Evolutionary conservation across 148 eudicot genomes (phyloP), one percentile per base, ranked within the genome.

Genomic region (Gaultheria prostrata): DNA sequence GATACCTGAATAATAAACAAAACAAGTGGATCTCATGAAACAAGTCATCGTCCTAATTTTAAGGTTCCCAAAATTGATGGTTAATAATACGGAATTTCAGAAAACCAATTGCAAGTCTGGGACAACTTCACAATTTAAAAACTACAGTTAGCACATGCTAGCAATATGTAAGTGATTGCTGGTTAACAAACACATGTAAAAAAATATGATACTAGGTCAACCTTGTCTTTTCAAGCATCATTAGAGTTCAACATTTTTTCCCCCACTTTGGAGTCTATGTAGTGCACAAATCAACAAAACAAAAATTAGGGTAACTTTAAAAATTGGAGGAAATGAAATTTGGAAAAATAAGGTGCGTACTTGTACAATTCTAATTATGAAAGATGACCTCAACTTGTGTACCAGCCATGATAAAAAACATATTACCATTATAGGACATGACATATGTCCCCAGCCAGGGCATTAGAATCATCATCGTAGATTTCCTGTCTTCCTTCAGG

Each of bases 1-100:
- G 99, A 86, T 97, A 97, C 83, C 99, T 97, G 86, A 73, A 83
- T 73, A 35, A 8, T 73, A 82, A 83, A 5, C 21, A 67, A 72
- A 51, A 77, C 28, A 79, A 79, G 78, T 46, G 26, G n/a, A 76
- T 76, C n/a, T 49, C 20, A 57, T 20, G 12, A 73, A 48, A 35
- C 32, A 50, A 24, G 76, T 18, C 3, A 49, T 7, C 26, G 14
- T 79, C 70, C 78, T 39, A 11, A 65, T 69, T 35, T 69, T 77
- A 67, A 4, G 71, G 32, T 35, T 3, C 8, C 39, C 57, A 30
- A 50, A 70, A 39, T 53, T 73, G 20, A 71, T 82, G 49, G 21
- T 4, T 20, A 80, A 32, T 49, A 20, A 10, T 69, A 51, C 26
- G 35, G 7, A 75, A 21, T 71, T 12, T 43, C 18, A 18, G 77